phyloP scores from a whole-genome alignment of 179 eudicot genomes.

The Amaranthus tricolor region DNA sequence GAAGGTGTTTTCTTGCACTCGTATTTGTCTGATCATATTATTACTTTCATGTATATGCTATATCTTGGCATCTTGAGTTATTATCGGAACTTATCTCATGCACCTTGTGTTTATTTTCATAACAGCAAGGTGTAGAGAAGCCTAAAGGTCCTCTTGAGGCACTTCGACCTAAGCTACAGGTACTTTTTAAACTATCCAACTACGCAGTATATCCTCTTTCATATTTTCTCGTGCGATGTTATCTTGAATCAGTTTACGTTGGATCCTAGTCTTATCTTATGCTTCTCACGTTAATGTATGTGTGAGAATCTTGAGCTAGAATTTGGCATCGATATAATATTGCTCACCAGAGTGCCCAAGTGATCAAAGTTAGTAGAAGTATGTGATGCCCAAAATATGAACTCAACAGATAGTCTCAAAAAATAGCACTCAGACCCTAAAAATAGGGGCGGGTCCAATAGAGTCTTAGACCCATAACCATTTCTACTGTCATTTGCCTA shows the following conservation, averaged over 20 bases:
- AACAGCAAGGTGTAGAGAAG: conserved; percentile 87
- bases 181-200: conserved; percentile 18
- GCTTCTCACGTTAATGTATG: not conserved
- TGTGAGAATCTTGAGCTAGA: not conserved
- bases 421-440: too few species aligned
- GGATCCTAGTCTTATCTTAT: not conserved
- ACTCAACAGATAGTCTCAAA: too few species aligned
- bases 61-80: not conserved
- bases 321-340: not conserved
- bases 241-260: not conserved
- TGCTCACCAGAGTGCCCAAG: not conserved
- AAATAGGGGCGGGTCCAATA: not conserved
- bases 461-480: not conserved
- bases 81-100: not conserved
- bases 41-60: not conserved
- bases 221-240: not conserved
- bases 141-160: conserved; percentile 97
- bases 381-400: too few species aligned
- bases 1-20: conserved; percentile 49
- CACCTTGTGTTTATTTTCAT: not conserved
- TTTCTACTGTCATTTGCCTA: too few species aligned
- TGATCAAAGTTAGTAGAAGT: too few species aligned
- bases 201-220: not conserved
- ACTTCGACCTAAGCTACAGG: conserved; percentile 91
- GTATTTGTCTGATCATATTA: not conserved